Percentiles rank a stretch among this genome's conserved stretches.
These are phyloP conservation scores for Fusarium sp. DNA, from an alignment of 2,329 filamentous ascomycete genomes.

Conservation along the genomic window DNA sequence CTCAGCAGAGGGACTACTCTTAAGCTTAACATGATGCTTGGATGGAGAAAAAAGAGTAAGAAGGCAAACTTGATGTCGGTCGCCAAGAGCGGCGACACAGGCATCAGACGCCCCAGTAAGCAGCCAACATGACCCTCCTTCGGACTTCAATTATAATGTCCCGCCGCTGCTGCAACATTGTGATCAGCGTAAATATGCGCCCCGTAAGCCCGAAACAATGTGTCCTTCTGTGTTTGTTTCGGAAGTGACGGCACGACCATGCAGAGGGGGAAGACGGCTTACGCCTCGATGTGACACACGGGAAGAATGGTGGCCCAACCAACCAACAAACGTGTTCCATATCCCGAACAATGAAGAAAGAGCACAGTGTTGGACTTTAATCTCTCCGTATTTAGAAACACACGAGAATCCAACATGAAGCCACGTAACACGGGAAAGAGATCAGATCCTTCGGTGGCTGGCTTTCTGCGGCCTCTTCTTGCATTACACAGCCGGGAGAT, in stretches of 20 bases:
- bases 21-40: constrained; percentile 38
- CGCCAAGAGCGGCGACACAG: not conserved
- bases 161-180: not conserved
- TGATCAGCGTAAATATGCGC: not conserved
- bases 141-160: not conserved
- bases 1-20: constrained; percentile 3
- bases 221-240: not conserved
- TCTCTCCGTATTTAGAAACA: not conserved
- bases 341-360: not conserved
- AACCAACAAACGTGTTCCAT: not conserved
- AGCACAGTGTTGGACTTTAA: not conserved
- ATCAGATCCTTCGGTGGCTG: not conserved
- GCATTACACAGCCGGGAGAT: not conserved
- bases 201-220: constrained; percentile 3
- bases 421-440: not conserved
- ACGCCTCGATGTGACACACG: constrained; percentile 15
- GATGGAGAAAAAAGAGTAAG: not conserved
- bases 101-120: not conserved
- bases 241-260: constrained; percentile 16
- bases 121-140: not conserved
- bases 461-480: not conserved
- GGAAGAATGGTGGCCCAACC: not conserved
- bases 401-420: not conserved
- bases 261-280: constrained; percentile 12
- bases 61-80: not conserved